These are phyloP conservation scores for Halophytophthora polymorphica DNA, from an alignment of 352 stramenopile species.

Conservation along the genomic window DNA sequence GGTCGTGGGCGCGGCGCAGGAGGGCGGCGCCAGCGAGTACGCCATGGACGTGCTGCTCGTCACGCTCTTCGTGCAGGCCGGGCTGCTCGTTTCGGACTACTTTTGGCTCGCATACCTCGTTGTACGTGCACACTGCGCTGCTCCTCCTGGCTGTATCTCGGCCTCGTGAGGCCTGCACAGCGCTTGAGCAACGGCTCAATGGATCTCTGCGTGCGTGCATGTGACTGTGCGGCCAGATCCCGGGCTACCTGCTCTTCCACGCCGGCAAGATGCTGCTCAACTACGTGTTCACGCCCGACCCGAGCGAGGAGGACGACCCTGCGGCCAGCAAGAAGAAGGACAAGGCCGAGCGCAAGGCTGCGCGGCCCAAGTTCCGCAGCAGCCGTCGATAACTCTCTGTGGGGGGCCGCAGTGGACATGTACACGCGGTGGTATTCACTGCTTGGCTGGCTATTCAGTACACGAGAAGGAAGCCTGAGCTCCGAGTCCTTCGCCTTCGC, in stretches of 20 bases:
- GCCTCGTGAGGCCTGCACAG: too few relatives aligned
- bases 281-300: constrained; percentile 76
- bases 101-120: constrained; percentile 85
- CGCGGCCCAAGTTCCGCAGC: constrained; percentile 43
- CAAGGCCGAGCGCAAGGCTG: constrained; percentile 66
- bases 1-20: constrained; percentile 71
- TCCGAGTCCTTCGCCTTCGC: too few relatives aligned
- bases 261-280: constrained; percentile 70
- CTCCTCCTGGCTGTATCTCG: background rate
- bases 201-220: background rate
- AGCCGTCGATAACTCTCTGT: constrained; percentile 45
- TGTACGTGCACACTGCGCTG: constrained; percentile 24
- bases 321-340: constrained; percentile 67
- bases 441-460: too few relatives aligned
- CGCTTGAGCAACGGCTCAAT: too few relatives aligned
- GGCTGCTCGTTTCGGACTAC: constrained; percentile 80
- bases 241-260: constrained; percentile 81
- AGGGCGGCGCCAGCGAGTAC: constrained; percentile 80
- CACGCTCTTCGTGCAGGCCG: constrained; percentile 75
- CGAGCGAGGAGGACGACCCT: constrained; percentile 51
- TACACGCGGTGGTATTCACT: background rate
- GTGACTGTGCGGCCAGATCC: constrained; percentile 34
- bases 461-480: too few relatives aligned
- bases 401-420: constrained; percentile 10
- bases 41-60: constrained; percentile 85